Conservation (phyloP, 2,329 filamentous ascomycete genomes). For the Gaeumannomyces tritici region DNA sequence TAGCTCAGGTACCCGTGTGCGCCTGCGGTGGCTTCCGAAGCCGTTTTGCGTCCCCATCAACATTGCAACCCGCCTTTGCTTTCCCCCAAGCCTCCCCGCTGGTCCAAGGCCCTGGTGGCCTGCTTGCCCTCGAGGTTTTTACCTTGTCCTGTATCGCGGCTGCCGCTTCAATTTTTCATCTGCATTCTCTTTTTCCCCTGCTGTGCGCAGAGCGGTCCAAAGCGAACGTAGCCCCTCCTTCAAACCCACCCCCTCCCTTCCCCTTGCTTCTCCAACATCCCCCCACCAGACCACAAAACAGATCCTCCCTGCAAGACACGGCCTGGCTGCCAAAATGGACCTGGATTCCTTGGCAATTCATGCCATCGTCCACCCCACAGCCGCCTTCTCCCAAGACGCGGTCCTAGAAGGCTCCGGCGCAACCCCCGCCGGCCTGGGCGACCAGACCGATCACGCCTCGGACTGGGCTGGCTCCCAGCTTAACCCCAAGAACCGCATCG, state of each 20-base stretch:
- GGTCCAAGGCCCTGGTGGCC: neutral
- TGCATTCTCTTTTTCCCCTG: neutral
- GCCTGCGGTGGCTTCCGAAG: neutral
- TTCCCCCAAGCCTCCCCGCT: neutral
- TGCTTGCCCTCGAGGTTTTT: neutral
- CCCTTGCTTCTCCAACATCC: neutral
- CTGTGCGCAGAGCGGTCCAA: neutral
- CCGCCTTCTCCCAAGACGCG: slow-evolving; percentile 28
- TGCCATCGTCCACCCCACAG: slow-evolving; percentile 49
- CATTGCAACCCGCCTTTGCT: neutral
- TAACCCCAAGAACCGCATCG: slow-evolving; percentile 52
- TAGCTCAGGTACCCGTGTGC: neutral
- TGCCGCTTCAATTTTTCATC: neutral
- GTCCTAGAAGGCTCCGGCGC: neutral
- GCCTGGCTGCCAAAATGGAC: slow-evolving; percentile 31
- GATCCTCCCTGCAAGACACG: neutral
- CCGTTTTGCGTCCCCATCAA: neutral
- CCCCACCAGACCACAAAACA: neutral
- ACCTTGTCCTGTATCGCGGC: neutral
- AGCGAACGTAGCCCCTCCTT: neutral
- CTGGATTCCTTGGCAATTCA: slow-evolving; percentile 41
- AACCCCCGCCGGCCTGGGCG: neutral
- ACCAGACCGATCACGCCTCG: neutral
- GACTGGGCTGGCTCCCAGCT: slow-evolving; percentile 39
- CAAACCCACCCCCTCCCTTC: neutral